Evolutionary conservation across 108 stramenopile genomes (phyloP), one percentile per base, ranked within the genome.

Genomic region (Skeletonema potamos): DNA sequence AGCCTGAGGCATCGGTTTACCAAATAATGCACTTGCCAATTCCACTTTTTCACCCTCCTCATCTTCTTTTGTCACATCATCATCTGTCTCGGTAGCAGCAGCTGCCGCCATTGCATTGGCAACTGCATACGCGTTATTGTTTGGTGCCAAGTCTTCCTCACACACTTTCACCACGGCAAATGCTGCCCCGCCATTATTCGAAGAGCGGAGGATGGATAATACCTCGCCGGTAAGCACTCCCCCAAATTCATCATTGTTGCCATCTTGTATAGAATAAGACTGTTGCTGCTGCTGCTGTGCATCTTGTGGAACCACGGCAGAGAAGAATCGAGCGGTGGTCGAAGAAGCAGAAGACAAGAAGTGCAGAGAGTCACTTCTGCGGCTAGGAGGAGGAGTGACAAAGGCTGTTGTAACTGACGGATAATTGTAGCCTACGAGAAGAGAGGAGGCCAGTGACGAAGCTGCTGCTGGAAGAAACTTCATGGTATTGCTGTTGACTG

Each of bases 81-180:
- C 55, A 29, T 64, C 72, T 33, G 20, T 55, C 54, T 27, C 18
- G 29, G 15, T 54, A 1, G 33, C 58, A 22, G 10, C 69, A 11
- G 46, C 62, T 0, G 62, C 62, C 20, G 57, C 39, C 9, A 33
- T 44, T 1, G 54, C 57, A n/a, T 30, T 28, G 41, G 64, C 29
- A 64, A 36, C 20, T 1, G 59, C 18, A 60, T 26, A 32, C 17
- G 59, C 39, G n/a, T 15, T 41, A 60, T 18, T 27, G 27, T 4
- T 17, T 29, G 6, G 15, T 27, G 30, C 2, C 27, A 33, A 36
- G n/a, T 54, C 34, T 15, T 65, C 73, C 18, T 65, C 64, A 18
- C 56, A 44, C 12, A 73, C 41, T 65, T 61, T 27, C 29, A 73
- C 60, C 33, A 73, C 73, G 17, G 73, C 73, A 58, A 73, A 55